Evolutionary conservation across 306 rosid genomes (phyloP), one percentile per base, ranked within the genome.

Genomic region (Astragalus membranaceus): DNA sequence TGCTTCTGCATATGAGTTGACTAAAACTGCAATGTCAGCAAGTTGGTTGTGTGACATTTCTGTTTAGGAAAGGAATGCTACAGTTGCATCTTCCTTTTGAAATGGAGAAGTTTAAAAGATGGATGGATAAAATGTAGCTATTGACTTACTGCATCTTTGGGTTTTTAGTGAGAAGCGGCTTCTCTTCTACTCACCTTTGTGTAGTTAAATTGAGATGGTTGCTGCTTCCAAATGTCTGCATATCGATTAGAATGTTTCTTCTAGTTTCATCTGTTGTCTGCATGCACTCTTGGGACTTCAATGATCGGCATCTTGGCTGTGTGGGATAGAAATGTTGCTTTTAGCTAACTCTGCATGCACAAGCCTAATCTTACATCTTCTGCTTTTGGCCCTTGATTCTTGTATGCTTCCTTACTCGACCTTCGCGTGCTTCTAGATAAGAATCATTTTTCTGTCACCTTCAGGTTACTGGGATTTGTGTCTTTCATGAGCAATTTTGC

Each of bases 1-100:
- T 80, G 80, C 85, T 82, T 73, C 86, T 76, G 77, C 90, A 41
- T 80, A 41, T 75, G 56, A 68, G 82, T 73, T 64, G 82, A 68
- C 62, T 75, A 71, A 64, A 74, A 69, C 72, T 59, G 79, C 66
- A 37, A 77, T 56, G 48, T 70, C 60, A 16, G 72, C 67, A 73
- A 76, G 72, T 74, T 80, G 84, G 87, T 80, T 83, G 86, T 20
- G 55, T 48, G 48, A 72, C 56, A 52, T 78, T 78, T 72, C 73
- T 74, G 72, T 79, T 79, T 66, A 10, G 55, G 49, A 88, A 81
- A 43, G 87, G 64, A 67, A 59, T 53, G 67, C 61, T 49, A 30
- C 56, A 13, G 70, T 20, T 68, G 71, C 74, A 36, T 78, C 79
- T 32, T 64, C 52, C 67, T 65, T 74, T 69, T 64, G 67, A 64